These are phyloP conservation scores for Penicillium sp. DNA, from an alignment of 2,329 filamentous ascomycete genomes.

Conservation along the genomic window DNA sequence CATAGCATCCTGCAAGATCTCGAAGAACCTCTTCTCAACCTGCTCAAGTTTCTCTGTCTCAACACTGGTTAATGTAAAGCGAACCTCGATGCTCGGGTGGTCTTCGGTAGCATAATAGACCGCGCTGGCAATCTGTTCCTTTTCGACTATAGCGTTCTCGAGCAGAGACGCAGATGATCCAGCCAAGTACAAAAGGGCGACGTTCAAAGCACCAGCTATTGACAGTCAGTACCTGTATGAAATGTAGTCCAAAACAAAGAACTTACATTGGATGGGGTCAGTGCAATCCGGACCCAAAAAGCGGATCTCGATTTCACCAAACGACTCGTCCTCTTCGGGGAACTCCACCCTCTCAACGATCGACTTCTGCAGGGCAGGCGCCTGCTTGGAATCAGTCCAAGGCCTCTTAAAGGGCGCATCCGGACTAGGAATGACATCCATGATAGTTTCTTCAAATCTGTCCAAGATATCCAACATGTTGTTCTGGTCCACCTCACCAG, in stretches of 20 bases:
- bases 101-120: constrained; percentile 77
- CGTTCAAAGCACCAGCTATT: constrained; percentile 67
- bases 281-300: constrained; percentile 84
- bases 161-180: constrained; percentile 90
- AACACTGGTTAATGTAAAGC: constrained; percentile 81
- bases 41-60: constrained; percentile 78
- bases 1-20: constrained; percentile 77
- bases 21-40: constrained; percentile 81
- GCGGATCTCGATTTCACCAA: constrained; percentile 79
- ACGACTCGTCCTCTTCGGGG: constrained; percentile 93
- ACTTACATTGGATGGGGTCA: constrained; percentile 59
- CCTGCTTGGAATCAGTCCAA: constrained; percentile 84
- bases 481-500: constrained; percentile 84
- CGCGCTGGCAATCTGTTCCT: constrained; percentile 84
- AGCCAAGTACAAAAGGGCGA: constrained; percentile 81
- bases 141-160: constrained; percentile 89
- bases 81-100: constrained; percentile 78
- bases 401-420: constrained; percentile 77
- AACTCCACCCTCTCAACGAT: constrained; percentile 80
- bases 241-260: background rate
- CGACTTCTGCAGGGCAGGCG: constrained; percentile 69
- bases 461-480: constrained; percentile 79
- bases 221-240: constrained; percentile 17
- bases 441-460: constrained; percentile 81
- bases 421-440: constrained; percentile 73